These are phyloP conservation scores for Arthrobotrys megalospora DNA, from an alignment of 2,329 filamentous ascomycete genomes.

Conservation along the genomic window DNA sequence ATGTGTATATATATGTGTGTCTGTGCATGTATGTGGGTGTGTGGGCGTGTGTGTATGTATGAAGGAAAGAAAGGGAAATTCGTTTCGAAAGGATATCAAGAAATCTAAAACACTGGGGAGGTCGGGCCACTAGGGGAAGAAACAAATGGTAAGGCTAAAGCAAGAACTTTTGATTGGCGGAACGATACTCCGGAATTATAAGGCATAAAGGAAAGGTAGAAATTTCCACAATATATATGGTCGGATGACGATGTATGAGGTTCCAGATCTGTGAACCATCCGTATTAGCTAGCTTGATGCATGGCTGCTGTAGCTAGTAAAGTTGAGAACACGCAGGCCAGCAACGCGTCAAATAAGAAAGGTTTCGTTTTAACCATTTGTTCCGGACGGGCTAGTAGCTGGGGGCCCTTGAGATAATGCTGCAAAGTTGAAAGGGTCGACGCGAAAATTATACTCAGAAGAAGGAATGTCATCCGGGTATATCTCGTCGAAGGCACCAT, in stretches of 20 bases:
- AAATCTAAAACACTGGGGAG: constrained; percentile 25
- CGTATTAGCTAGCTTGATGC: constrained; percentile 14
- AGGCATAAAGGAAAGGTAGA: constrained; percentile 13
- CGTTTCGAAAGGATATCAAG: constrained; percentile 14
- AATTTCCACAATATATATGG: constrained; percentile 2
- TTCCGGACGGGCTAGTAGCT: constrained; percentile 50
- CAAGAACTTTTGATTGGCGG: constrained; percentile 31
- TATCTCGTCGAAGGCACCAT: constrained; percentile 71
- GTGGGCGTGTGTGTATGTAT: neutral
- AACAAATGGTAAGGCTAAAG: constrained; percentile 18
- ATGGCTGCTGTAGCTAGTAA: constrained; percentile 3
- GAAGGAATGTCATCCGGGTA: constrained; percentile 71
- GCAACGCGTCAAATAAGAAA: constrained; percentile 17
- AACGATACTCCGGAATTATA: constrained; percentile 17
- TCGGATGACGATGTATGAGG: neutral
- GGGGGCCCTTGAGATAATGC: constrained; percentile 52
- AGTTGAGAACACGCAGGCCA: constrained; percentile 17
- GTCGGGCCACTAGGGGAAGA: constrained; percentile 2
- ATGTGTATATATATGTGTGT: neutral
- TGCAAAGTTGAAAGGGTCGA: constrained; percentile 69
- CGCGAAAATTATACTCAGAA: constrained; percentile 73
- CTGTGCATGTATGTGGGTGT: neutral
- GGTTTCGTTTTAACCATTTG: constrained; percentile 40
- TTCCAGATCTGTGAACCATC: constrained; percentile 13
- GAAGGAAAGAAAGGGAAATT: neutral